These are phyloP conservation scores for Dryadomyces quercivorus DNA, from an alignment of 2,329 filamentous ascomycete genomes.

Conservation along the genomic window DNA sequence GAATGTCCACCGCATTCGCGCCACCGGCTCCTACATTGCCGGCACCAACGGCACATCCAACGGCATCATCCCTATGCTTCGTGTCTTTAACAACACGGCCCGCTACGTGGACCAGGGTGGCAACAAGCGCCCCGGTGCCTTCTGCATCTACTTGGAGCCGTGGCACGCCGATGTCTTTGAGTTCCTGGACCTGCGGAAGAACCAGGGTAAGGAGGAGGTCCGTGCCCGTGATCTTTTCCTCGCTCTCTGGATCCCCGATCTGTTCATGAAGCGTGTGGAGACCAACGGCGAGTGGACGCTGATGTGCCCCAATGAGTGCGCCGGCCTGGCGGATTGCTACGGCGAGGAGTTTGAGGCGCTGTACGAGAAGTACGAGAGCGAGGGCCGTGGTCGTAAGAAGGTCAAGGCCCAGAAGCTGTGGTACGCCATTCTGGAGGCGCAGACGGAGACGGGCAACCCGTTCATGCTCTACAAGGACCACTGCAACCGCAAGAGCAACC, in stretches of 20 bases:
- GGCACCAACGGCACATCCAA: slow-evolving; percentile 98
- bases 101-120: slow-evolving; percentile 98
- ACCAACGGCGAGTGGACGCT: slow-evolving; percentile 94
- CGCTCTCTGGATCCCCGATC: slow-evolving; percentile 93
- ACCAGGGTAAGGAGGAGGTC: slow-evolving; percentile 97
- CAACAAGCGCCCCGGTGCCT: slow-evolving; percentile 97
- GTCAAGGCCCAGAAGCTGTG: slow-evolving; percentile 98
- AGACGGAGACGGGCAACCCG: slow-evolving; percentile 97
- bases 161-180: slow-evolving; percentile 98
- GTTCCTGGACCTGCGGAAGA: slow-evolving; percentile 96
- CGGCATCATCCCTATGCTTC: slow-evolving; percentile 92
- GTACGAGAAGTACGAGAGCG: slow-evolving; percentile 84
- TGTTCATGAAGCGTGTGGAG: slow-evolving; percentile 99
- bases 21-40: slow-evolving; percentile 94
- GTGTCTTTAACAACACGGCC: slow-evolving; percentile 98
- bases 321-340: slow-evolving; percentile 90
- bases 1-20: slow-evolving; percentile 92
- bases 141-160: slow-evolving; percentile 97
- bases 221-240: slow-evolving; percentile 96
- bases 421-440: slow-evolving; percentile 96
- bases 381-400: slow-evolving; percentile 78
- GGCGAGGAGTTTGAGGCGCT: slow-evolving; percentile 94
- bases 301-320: slow-evolving; percentile 95
- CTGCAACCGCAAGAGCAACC: slow-evolving; percentile 98
- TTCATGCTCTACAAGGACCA: slow-evolving; percentile 99